Evolutionary conservation across 768 basidiomycete genomes (phyloP).

Genomic region (Trametes maxima): DNA sequence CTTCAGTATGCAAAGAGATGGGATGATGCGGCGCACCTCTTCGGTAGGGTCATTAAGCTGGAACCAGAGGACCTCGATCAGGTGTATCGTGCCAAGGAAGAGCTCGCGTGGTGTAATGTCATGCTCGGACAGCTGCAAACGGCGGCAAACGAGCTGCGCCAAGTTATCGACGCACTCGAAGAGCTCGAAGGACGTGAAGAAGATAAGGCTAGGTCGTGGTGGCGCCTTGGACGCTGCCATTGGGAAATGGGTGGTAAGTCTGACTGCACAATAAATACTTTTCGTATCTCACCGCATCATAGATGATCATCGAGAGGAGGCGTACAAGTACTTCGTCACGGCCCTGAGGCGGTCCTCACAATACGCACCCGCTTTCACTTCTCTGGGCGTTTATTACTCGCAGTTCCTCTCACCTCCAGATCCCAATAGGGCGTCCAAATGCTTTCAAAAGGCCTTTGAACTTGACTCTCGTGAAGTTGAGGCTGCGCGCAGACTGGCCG

Average conservation of each 20-base stretch:
- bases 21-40: constrained; percentile 64
- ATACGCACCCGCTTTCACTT: constrained; percentile 92
- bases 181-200: constrained; percentile 48
- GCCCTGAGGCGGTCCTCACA: constrained; percentile 73
- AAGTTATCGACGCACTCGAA: constrained; percentile 48
- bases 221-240: constrained; percentile 78
- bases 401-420: constrained; percentile 74
- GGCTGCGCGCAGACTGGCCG: constrained; percentile 82
- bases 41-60: constrained; percentile 57
- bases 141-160: constrained; percentile 51
- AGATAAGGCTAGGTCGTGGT: constrained; percentile 80
- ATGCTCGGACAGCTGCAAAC: constrained; percentile 50
- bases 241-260: constrained; percentile 72
- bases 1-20: constrained; percentile 65
- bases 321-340: constrained; percentile 78
- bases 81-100: constrained; percentile 72
- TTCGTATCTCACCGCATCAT: not conserved
- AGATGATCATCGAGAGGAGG: constrained; percentile 59
- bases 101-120: constrained; percentile 82
- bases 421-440: constrained; percentile 84
- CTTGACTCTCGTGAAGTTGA: constrained; percentile 87
- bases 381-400: constrained; percentile 87
- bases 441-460: constrained; percentile 98
- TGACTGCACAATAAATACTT: not conserved
- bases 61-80: constrained; percentile 47